Conservation (phyloP, 2,329 filamentous ascomycete species). For the Pyricularia grisea region DNA sequence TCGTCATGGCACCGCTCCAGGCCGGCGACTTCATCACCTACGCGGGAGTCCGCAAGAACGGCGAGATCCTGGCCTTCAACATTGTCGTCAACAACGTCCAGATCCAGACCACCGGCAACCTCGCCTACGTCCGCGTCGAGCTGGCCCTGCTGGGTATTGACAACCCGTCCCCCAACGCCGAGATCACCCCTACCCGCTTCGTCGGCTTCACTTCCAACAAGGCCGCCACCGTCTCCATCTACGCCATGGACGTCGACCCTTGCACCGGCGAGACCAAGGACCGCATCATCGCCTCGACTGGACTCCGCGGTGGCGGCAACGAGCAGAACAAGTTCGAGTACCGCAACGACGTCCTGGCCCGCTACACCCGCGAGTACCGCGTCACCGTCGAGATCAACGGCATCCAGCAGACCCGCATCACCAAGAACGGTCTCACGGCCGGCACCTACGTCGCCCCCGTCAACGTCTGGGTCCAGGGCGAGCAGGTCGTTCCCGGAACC, state of each 20-base stretch:
- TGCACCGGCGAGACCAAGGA: constrained; percentile 24
- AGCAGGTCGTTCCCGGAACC: constrained; percentile 24
- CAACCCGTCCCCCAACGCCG: constrained; percentile 22
- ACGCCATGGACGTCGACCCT: constrained; percentile 25
- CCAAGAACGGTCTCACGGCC: constrained; percentile 23
- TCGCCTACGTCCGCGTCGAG: constrained; percentile 26
- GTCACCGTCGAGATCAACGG: constrained; percentile 23
- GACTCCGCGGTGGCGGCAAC: constrained; percentile 20
- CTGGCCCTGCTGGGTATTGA: constrained; percentile 23
- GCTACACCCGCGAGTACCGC: constrained; percentile 26
- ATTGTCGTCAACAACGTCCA: constrained; percentile 26
- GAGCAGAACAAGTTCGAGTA: constrained; percentile 27
- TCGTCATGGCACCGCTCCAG: constrained; percentile 26
- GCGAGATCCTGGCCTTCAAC: constrained; percentile 23
- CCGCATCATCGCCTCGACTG: constrained; percentile 22
- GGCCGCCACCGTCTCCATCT: constrained; percentile 20
- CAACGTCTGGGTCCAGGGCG: constrained; percentile 25
- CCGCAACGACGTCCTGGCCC: constrained; percentile 20
- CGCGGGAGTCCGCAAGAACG: constrained; percentile 19
- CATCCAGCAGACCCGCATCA: constrained; percentile 17
- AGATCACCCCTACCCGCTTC: constrained; percentile 25
- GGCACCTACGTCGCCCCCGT: constrained; percentile 26
- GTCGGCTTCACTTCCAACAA: constrained; percentile 24
- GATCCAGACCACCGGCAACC: constrained; percentile 20
- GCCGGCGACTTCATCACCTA: constrained; percentile 26